Percentiles rank a stretch among this genome's conserved stretches.
These are phyloP conservation scores for Fusarium sp. DNA, from an alignment of 2,329 filamentous ascomycete species.

Conservation along the genomic window DNA sequence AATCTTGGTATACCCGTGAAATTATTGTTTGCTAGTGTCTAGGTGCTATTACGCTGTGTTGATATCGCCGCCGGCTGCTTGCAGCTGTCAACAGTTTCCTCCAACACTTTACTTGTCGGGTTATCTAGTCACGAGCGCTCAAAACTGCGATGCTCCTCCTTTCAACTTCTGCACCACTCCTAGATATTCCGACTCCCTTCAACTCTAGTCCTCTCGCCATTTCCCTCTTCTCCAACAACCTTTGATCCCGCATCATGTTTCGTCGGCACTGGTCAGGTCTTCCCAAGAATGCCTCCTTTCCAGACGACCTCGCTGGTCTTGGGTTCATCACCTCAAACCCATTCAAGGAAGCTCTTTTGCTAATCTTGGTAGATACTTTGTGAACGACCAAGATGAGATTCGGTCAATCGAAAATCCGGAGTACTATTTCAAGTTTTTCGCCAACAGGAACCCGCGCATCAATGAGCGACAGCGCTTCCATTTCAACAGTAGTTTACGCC, in stretches of 20 bases:
- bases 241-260: constrained; percentile 66
- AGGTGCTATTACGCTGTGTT: not conserved
- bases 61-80: constrained; percentile 11
- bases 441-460: constrained; percentile 76
- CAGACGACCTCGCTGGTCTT: constrained; percentile 71
- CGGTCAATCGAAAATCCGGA: constrained; percentile 73
- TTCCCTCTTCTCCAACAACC: not conserved
- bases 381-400: constrained; percentile 79
- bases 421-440: constrained; percentile 76
- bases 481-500: constrained; percentile 70
- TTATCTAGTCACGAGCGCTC: constrained; percentile 7
- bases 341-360: not conserved
- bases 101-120: not conserved
- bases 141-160: not conserved
- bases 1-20: not conserved
- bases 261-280: constrained; percentile 73
- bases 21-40: no score
- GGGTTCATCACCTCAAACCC: constrained; percentile 62
- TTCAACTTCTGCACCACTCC: not conserved
- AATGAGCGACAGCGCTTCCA: constrained; percentile 79
- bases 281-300: constrained; percentile 74
- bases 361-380: constrained; percentile 69
- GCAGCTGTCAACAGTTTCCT: constrained; percentile 14
- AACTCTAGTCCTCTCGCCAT: not conserved
- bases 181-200: not conserved